Evolutionary conservation across 148 eudicot species (phyloP).

Genomic region (Nepenthes mirabilis): DNA sequence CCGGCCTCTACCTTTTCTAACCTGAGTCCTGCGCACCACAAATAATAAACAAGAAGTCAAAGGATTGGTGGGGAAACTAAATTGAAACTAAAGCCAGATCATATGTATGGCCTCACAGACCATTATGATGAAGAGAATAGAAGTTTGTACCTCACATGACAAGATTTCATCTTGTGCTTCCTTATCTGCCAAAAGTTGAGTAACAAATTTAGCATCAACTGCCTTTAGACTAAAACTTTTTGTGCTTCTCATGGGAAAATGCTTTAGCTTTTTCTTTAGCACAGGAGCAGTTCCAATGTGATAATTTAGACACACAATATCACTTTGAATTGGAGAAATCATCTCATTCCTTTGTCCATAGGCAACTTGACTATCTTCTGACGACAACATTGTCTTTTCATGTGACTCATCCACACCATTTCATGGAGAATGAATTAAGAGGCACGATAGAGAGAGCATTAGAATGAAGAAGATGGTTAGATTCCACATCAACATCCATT

Average conservation of each 20-base stretch:
- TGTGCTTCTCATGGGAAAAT: conserved; percentile 28
- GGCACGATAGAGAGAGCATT: conserved; percentile 13
- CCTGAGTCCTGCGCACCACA: too few relatives aligned
- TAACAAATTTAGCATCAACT: conserved; percentile 44
- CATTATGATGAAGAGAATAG: not conserved
- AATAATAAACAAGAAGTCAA: too few relatives aligned
- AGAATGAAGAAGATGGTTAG: too few relatives aligned
- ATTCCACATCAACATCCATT: not conserved
- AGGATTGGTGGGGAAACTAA: too few relatives aligned
- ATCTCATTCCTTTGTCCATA: conserved; percentile 16
- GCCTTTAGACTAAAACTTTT: conserved; percentile 38
- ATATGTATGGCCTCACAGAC: too few relatives aligned
- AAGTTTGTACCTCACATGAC: conserved; percentile 47
- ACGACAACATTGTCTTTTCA: conserved; percentile 5
- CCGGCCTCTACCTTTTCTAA: too few relatives aligned
- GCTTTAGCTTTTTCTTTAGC: conserved; percentile 37
- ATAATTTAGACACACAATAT: conserved; percentile 19
- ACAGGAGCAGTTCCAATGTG: conserved; percentile 20
- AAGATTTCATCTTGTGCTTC: conserved; percentile 60
- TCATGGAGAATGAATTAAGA: conserved; percentile 19
- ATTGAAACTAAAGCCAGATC: too few relatives aligned
- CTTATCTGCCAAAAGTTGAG: conserved; percentile 37
- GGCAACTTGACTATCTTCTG: conserved; percentile 11
- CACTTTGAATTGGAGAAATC: conserved; percentile 16
- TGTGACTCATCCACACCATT: conserved; percentile 13